These are phyloP conservation scores for Globisporangium mamillatum DNA, from an alignment of 352 stramenopile species.

Conservation along the genomic window DNA sequence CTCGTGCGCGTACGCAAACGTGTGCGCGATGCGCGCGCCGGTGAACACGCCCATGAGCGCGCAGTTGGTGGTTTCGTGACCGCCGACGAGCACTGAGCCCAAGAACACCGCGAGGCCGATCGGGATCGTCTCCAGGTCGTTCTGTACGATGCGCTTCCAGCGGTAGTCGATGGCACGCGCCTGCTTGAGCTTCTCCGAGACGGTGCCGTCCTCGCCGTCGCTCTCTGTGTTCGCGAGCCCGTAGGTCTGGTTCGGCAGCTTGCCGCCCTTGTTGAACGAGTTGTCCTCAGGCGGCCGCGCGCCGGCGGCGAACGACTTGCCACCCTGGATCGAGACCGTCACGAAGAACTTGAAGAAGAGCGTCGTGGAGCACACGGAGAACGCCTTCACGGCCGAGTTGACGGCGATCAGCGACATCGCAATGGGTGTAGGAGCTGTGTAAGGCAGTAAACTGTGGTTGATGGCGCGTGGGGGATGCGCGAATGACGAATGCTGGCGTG, in stretches of 20 bases:
- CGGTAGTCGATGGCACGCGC: slow-evolving; percentile 31
- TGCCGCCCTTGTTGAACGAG: slow-evolving; percentile 11
- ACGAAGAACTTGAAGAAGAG: slow-evolving; percentile 21
- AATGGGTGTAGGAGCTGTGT: background rate
- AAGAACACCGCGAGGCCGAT: slow-evolving; percentile 39
- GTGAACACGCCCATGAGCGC: slow-evolving; percentile 43
- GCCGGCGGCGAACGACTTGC: slow-evolving; percentile 18
- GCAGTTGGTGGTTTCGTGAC: slow-evolving; percentile 40
- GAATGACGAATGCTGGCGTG: background rate
- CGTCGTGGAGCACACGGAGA: slow-evolving; percentile 15
- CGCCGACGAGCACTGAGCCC: slow-evolving; percentile 38
- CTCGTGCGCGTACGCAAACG: slow-evolving; percentile 39
- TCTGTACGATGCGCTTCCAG: slow-evolving; percentile 43
- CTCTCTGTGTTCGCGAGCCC: slow-evolving; percentile 2
- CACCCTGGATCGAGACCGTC: slow-evolving; percentile 13
- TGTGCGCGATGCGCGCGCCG: slow-evolving; percentile 34
- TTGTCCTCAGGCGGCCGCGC: slow-evolving; percentile 17
- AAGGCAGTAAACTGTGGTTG: background rate
- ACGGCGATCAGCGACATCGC: slow-evolving; percentile 3
- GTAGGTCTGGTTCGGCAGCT: slow-evolving; percentile 10
- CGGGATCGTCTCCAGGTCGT: slow-evolving; percentile 49
- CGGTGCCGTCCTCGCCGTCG: slow-evolving; percentile 25
- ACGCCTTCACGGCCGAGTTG: slow-evolving; percentile 10
- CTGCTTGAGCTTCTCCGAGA: slow-evolving; percentile 32
- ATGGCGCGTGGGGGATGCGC: background rate